phyloP scores from a whole-genome alignment of 768 basidiomycete species.

The Dictyophora rubrovolvata region DNA sequence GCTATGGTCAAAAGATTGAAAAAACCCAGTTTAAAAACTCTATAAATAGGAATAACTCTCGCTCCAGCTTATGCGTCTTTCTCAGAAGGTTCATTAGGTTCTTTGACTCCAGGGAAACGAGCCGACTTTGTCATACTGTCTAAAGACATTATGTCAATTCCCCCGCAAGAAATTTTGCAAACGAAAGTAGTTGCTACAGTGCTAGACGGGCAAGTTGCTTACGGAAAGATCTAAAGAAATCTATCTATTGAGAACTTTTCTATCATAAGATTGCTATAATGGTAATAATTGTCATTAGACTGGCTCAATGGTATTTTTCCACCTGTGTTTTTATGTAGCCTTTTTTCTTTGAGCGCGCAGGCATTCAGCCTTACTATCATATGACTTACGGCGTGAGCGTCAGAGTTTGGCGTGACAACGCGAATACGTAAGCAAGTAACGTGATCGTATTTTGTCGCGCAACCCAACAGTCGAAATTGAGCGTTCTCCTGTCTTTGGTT shows the following conservation, averaged over 20 bases:
- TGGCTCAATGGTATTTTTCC: too few relatives aligned
- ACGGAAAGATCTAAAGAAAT: slow-evolving; percentile 31
- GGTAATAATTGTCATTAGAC: too few relatives aligned
- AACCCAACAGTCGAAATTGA: too few relatives aligned
- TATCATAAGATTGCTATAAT: neutral
- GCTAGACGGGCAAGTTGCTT: slow-evolving; percentile 61
- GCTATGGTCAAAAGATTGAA: slow-evolving; percentile 32
- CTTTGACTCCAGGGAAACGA: slow-evolving; percentile 63
- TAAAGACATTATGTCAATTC: slow-evolving; percentile 65
- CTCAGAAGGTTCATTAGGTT: slow-evolving; percentile 59
- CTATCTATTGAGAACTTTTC: neutral
- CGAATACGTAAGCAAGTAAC: neutral
- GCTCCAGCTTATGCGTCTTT: slow-evolving; percentile 76
- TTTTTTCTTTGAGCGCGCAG: too few relatives aligned
- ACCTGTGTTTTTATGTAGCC: too few relatives aligned
- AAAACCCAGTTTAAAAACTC: neutral
- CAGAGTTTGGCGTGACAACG: neutral
- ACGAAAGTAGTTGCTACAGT: slow-evolving; percentile 64
- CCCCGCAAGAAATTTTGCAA: slow-evolving; percentile 47
- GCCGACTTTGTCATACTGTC: slow-evolving; percentile 85
- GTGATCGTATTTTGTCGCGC: too few relatives aligned
- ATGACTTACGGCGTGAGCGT: neutral
- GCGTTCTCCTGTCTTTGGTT: too few relatives aligned
- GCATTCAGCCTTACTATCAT: too few relatives aligned
- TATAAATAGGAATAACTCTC: neutral